Evolutionary conservation across 208 protist species (phyloP).

Genomic region (Kentomonas sorsogonicus): DNA sequence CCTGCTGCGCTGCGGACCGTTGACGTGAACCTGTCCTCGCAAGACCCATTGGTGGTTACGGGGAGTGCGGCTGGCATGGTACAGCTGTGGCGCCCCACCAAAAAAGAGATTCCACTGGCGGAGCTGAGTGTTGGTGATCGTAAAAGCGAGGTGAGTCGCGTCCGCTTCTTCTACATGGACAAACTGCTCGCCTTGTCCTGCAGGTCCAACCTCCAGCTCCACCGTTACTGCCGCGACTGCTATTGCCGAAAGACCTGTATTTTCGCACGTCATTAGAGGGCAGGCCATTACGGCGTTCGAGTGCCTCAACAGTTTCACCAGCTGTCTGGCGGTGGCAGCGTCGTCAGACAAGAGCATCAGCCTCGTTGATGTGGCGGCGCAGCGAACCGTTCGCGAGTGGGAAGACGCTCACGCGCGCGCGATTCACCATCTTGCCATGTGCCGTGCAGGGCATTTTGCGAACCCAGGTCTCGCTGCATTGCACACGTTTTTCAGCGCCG

Average conservation of each 20-base stretch:
- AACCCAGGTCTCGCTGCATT: slow-evolving; percentile 1
- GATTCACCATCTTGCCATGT: slow-evolving; percentile 61
- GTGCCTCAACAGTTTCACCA: slow-evolving; percentile 73
- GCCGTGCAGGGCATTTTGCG: slow-evolving; percentile 45
- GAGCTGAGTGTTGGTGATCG: not conserved
- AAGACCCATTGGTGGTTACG: slow-evolving; percentile 42
- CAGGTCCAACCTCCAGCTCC: no score
- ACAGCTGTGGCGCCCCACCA: slow-evolving; percentile 45
- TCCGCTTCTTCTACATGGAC: slow-evolving; percentile 78
- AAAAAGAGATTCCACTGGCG: slow-evolving; percentile 16
- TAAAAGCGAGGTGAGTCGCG: slow-evolving; percentile 24
- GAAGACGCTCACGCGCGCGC: slow-evolving; percentile 50
- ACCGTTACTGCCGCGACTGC: no score
- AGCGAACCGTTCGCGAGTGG: slow-evolving; percentile 28
- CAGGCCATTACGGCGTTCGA: slow-evolving; percentile 55
- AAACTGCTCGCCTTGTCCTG: slow-evolving; percentile 72
- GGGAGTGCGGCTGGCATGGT: slow-evolving; percentile 48
- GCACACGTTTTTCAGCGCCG: slow-evolving; percentile 67
- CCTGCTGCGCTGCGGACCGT: slow-evolving; percentile 47
- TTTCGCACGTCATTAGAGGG: slow-evolving; percentile 18
- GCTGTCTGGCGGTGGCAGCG: slow-evolving; percentile 55
- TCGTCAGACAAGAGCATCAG: slow-evolving; percentile 65
- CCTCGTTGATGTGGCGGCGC: slow-evolving; percentile 52
- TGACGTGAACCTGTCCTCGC: slow-evolving; percentile 53
- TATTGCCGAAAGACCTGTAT: no score